A percentile compares a stretch with the other conserved stretches of the same genome.
These are phyloP conservation scores for Hypoxylon lienhwacheense DNA, from an alignment of 495 filamentous ascomycete genomes.

Conservation along the genomic window DNA sequence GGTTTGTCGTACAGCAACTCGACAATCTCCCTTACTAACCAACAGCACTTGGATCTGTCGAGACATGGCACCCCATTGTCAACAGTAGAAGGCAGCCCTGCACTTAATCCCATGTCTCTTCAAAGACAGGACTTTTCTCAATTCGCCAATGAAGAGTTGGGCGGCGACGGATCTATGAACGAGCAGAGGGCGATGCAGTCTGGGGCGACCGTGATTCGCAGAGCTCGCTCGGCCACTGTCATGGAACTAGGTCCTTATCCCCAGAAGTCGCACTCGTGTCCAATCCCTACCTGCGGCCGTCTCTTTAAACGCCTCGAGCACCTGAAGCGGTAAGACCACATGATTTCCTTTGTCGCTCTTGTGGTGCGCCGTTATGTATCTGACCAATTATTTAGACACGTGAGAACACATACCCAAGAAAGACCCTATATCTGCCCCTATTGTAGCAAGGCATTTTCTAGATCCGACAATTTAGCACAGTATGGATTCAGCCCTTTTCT, in stretches of 20 bases:
- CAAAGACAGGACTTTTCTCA: constrained; percentile 68
- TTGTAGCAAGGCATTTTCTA: constrained; percentile 97
- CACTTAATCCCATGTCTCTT: constrained; percentile 66
- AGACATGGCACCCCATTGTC: constrained; percentile 85
- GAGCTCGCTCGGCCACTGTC: constrained; percentile 92
- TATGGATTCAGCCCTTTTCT: constrained; percentile 56
- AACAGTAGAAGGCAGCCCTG: constrained; percentile 74
- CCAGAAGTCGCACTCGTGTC: constrained; percentile 96
- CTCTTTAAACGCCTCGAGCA: constrained; percentile 99
- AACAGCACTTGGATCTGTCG: constrained; percentile 78
- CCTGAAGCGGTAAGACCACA: constrained; percentile 85
- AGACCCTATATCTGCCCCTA: constrained; percentile 95
- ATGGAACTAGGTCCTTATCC: constrained; percentile 97
- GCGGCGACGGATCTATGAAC: constrained; percentile 59
- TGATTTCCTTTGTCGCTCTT: constrained; percentile 52
- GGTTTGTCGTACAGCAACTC: constrained; percentile 67
- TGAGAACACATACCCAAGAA: constrained; percentile 98
- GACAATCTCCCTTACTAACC: constrained; percentile 54
- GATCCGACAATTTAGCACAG: constrained; percentile 98
- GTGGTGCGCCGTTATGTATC: constrained; percentile 48
- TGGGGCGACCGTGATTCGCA: constrained; percentile 71
- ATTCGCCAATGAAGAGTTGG: constrained; percentile 64
- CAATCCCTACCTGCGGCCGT: constrained; percentile 96
- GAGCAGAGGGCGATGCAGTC: constrained; percentile 67
- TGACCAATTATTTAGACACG: constrained; percentile 79